Conservation (phyloP, 2,329 filamentous ascomycete genomes). For the Microsporum audouinii region DNA sequence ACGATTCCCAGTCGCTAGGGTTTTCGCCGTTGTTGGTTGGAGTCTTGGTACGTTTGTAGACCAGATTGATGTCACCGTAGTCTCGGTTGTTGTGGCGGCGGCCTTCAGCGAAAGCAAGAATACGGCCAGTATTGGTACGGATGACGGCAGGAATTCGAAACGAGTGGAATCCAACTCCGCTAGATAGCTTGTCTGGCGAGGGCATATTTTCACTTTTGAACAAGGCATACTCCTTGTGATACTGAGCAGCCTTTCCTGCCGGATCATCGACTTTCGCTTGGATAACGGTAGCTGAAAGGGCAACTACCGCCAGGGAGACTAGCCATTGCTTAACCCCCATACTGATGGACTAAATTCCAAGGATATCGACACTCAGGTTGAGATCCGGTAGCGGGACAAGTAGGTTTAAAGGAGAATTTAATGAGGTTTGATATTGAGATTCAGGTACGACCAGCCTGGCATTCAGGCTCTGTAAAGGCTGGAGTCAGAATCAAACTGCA, state of each 20-base stretch:
- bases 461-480: not conserved
- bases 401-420: not conserved
- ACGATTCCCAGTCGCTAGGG: constrained; percentile 18
- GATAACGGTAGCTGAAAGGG: not conserved
- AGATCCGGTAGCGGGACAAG: not conserved
- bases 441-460: not conserved
- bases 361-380: not conserved
- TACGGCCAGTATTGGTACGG: constrained; percentile 18
- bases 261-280: constrained; percentile 6
- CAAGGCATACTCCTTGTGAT: constrained; percentile 17
- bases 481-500: not conserved
- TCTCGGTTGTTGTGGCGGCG: constrained; percentile 20
- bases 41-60: constrained; percentile 21
- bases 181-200: constrained; percentile 18
- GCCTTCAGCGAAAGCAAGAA: constrained; percentile 22
- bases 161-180: constrained; percentile 21
- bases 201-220: constrained; percentile 22
- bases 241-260: constrained; percentile 1
- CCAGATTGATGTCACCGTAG: constrained; percentile 23
- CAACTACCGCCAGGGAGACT: not conserved
- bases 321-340: not conserved
- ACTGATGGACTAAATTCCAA: not conserved
- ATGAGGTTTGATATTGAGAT: not conserved
- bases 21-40: constrained; percentile 15
- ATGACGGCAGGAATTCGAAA: constrained; percentile 22